Evolutionary conservation across 768 basidiomycete species (phyloP), one percentile per base, ranked within the genome.

Genomic region (Auriscalpium orientale): DNA sequence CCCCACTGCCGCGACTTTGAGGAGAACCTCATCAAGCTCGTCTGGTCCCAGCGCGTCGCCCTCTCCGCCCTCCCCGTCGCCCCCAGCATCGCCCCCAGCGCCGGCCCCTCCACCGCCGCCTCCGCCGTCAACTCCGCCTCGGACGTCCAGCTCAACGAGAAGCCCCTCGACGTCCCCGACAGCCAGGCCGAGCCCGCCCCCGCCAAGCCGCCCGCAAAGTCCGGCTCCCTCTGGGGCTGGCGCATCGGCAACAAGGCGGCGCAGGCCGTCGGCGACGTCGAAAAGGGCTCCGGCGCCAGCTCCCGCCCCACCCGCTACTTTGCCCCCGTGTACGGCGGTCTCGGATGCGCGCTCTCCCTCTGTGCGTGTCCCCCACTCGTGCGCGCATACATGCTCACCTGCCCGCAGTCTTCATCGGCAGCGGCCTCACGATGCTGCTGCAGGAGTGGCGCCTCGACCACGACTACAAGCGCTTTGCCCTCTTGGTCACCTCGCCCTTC

Each of bases 1-100:
- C 84, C 85, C 0, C 66, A 84, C n/a, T 84, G 79, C 66, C 68
- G 71, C 13, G 88, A 89, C 65, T 89, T 91, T 63, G 85, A 90
- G 60, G 78, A 82, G 22, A 85, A 84, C 61, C 76, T 93, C 66
- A 89, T 92, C 74, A 82, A 83, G 64, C 84, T 87, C 63, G 85
- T 94, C 53, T 91, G 91, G 90, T 61, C 65, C 53, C 69, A 65
- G 37, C 71, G 72, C 60, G 79, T 49, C 13, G 49, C 48, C 0
- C 33, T 51, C 4, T 33, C 40, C 6, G 40, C 34, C n/a, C 11
- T 56, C 8, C 15, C 28, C 33, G 49, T 54, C 0, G 46, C 54
- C 2, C 33, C 18, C n/a, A 55, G 66, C 70, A 76, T 48, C 69
- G 74, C 21, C 76, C 82, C 37, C 61, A 70, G 51, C 10, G 50